phyloP scores from a whole-genome alignment of 306 rosid genomes.

The Begonia fuchsioides region DNA sequence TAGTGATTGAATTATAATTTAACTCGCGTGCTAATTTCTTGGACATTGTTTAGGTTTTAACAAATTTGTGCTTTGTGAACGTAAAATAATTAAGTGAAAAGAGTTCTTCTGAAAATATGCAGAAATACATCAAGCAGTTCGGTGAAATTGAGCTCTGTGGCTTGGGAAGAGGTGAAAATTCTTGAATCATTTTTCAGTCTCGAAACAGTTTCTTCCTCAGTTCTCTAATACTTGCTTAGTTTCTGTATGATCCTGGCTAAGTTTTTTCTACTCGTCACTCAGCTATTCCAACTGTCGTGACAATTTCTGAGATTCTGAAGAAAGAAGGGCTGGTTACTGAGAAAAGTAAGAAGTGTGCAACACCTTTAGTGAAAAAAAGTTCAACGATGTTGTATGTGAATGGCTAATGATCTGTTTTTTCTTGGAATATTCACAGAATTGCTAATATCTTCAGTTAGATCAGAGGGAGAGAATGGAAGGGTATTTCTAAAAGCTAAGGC shows the following conservation, averaged over 20 bases:
- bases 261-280: not conserved
- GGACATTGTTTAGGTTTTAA: no score
- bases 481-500: slow-evolving; percentile 51
- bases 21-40: no score
- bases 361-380: no score
- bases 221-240: slow-evolving; percentile 3
- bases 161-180: slow-evolving; percentile 45
- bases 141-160: slow-evolving; percentile 51
- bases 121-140: slow-evolving; percentile 45
- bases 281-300: slow-evolving; percentile 61
- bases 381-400: not conserved
- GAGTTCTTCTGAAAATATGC: slow-evolving; percentile 16
- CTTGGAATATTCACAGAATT: slow-evolving; percentile 16
- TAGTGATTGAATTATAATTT: no score
- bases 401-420: slow-evolving; percentile 3
- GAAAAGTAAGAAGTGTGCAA: slow-evolving; percentile 34
- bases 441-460: slow-evolving; percentile 24
- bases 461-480: slow-evolving; percentile 24
- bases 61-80: no score
- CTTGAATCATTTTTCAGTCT: slow-evolving; percentile 2
- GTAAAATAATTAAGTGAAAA: no score
- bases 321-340: slow-evolving; percentile 36
- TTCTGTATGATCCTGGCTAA: slow-evolving; percentile 1
- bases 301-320: slow-evolving; percentile 46
- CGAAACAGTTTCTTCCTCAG: not conserved